phyloP scores from a whole-genome alignment of 495 filamentous ascomycete genomes.

The Penicillium fimorum region DNA sequence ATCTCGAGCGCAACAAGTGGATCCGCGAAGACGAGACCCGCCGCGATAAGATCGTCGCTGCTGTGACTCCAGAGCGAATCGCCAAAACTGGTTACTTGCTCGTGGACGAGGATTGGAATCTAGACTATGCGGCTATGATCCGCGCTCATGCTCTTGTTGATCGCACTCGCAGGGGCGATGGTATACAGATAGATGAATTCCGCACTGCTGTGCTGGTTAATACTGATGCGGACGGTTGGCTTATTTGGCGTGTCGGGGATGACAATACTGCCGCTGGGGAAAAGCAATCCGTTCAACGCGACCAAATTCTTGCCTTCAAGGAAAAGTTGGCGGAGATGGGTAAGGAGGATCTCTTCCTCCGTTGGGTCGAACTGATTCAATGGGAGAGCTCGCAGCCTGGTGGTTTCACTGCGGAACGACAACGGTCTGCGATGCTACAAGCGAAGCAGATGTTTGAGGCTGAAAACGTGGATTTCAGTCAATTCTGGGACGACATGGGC shows the following conservation, averaged over 20 bases:
- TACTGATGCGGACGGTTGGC: slow-evolving; percentile 63
- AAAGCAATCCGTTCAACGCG: slow-evolving; percentile 43
- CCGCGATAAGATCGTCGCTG: slow-evolving; percentile 55
- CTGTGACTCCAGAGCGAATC: slow-evolving; percentile 61
- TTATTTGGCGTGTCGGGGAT: slow-evolving; percentile 54
- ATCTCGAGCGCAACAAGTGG: slow-evolving; percentile 43
- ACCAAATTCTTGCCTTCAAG: slow-evolving; percentile 68
- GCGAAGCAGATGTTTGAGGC: slow-evolving; percentile 66
- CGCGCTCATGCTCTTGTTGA: slow-evolving; percentile 61
- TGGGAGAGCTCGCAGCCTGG: slow-evolving; percentile 73
- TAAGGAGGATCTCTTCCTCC: slow-evolving; percentile 81
- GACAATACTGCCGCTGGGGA: slow-evolving; percentile 53
- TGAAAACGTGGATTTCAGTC: slow-evolving; percentile 71
- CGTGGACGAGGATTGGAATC: slow-evolving; percentile 74
- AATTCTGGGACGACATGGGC: slow-evolving; percentile 69
- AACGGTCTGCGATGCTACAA: slow-evolving; percentile 62
- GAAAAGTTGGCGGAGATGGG: slow-evolving; percentile 67
- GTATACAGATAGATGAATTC: slow-evolving; percentile 52
- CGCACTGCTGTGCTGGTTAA: slow-evolving; percentile 64
- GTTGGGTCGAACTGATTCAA: slow-evolving; percentile 83
- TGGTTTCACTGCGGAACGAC: slow-evolving; percentile 67
- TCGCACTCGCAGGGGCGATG: slow-evolving; percentile 43
- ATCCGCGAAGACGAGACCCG: slow-evolving; percentile 47
- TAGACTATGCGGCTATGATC: slow-evolving; percentile 77
- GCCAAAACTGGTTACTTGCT: slow-evolving; percentile 76